Evolutionary conservation across 352 stramenopile genomes (phyloP).

Genomic region (Globisporangium emineosum): DNA sequence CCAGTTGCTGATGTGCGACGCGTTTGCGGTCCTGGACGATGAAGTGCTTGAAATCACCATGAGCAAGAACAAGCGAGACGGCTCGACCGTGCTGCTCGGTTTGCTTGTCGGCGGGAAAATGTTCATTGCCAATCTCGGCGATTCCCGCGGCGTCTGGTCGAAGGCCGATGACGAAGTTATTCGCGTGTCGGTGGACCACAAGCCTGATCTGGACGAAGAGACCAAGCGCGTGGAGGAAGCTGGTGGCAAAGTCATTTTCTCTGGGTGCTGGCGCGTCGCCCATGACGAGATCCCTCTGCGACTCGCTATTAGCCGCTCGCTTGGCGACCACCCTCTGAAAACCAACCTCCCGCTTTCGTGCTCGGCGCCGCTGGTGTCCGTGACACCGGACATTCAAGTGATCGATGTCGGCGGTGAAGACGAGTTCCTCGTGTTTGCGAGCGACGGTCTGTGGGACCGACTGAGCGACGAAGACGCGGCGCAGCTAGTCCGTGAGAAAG

Average conservation of each 20-base stretch:
- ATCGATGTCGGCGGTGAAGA: slow-evolving; percentile 49
- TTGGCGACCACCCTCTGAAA: slow-evolving; percentile 82
- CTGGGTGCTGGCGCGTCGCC: slow-evolving; percentile 79
- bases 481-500: slow-evolving; percentile 49
- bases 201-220: slow-evolving; percentile 65
- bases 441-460: slow-evolving; percentile 77
- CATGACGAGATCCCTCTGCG: slow-evolving; percentile 69
- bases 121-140: slow-evolving; percentile 77
- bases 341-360: slow-evolving; percentile 54
- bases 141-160: slow-evolving; percentile 62
- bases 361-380: slow-evolving; percentile 62
- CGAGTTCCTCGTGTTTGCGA: slow-evolving; percentile 73
- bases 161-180: slow-evolving; percentile 36
- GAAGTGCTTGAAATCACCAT: slow-evolving; percentile 72
- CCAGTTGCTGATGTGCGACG: slow-evolving; percentile 43
- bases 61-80: slow-evolving; percentile 65
- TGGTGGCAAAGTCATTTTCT: slow-evolving; percentile 77
- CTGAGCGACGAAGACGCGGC: slow-evolving; percentile 67
- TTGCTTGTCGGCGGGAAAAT: slow-evolving; percentile 67
- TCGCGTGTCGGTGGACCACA: slow-evolving; percentile 78
- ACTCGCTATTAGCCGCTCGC: slow-evolving; percentile 70
- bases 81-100: slow-evolving; percentile 70
- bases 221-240: slow-evolving; percentile 55
- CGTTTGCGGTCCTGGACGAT: slow-evolving; percentile 63
- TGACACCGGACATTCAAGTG: slow-evolving; percentile 68